Evolutionary conservation across 2,329 filamentous ascomycete genomes (phyloP).

Genomic region (Colletotrichum godetiae): DNA sequence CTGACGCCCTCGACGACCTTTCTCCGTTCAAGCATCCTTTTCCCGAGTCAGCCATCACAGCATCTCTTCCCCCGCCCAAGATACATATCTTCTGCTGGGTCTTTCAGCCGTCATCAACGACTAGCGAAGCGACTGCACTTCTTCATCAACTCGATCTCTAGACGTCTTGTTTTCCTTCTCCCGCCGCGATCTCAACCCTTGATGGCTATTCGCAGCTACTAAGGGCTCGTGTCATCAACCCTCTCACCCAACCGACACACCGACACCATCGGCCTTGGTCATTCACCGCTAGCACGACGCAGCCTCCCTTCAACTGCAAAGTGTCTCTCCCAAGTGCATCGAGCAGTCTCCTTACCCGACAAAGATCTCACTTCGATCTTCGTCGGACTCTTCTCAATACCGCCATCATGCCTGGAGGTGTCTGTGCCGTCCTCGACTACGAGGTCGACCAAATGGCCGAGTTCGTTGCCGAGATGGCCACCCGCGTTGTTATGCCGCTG

Average conservation of each 20-base stretch:
- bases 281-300: constrained; percentile 1
- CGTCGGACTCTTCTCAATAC: constrained; percentile 45
- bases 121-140: background rate
- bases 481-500: constrained; percentile 65
- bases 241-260: constrained; percentile 8
- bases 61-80: background rate
- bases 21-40: constrained; percentile 12
- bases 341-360: constrained; percentile 43
- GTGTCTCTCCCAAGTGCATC: constrained; percentile 19
- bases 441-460: constrained; percentile 97
- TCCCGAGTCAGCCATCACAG: constrained; percentile 17
- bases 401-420: constrained; percentile 78
- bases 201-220: constrained; percentile 32
- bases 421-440: constrained; percentile 94
- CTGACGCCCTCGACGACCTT: constrained; percentile 18
- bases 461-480: constrained; percentile 91
- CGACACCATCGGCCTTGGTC: constrained; percentile 8
- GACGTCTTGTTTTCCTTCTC: background rate
- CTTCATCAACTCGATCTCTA: background rate
- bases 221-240: constrained; percentile 18
- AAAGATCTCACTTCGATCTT: constrained; percentile 54
- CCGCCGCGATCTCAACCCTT: constrained; percentile 10
- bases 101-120: background rate
- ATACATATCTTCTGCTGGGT: background rate
- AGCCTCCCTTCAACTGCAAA: background rate